Evolutionary conservation across 306 rosid genomes (phyloP).

Genomic region (Comarum palustre): DNA sequence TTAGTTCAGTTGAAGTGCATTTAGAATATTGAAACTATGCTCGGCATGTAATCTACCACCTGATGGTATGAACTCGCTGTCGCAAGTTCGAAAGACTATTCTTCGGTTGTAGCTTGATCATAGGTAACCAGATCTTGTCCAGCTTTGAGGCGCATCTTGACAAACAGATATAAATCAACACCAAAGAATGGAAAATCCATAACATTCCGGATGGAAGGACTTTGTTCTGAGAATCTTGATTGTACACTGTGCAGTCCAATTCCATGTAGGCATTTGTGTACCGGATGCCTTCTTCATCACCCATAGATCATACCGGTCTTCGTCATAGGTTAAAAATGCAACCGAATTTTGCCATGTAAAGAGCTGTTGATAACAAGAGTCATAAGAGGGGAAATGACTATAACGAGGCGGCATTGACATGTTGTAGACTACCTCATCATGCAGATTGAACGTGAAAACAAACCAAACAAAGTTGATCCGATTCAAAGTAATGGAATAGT

Average conservation of each 20-base stretch:
- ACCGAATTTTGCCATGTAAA: background rate
- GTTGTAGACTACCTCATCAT: background rate
- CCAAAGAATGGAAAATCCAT: no score
- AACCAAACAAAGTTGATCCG: background rate
- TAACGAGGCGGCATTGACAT: background rate
- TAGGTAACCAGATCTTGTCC: background rate
- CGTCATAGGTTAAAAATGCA: background rate
- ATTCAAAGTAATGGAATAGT: background rate
- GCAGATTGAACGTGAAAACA: background rate
- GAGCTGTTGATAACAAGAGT: background rate
- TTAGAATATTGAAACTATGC: background rate
- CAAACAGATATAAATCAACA: background rate
- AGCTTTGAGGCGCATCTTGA: background rate
- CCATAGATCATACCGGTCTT: background rate
- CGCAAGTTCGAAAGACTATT: background rate
- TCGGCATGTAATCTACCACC: background rate
- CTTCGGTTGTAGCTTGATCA: background rate
- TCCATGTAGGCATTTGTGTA: background rate
- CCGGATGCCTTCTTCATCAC: background rate
- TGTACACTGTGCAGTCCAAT: background rate
- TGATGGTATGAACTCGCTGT: background rate
- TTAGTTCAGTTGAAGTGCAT: background rate
- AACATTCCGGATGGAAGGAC: no score
- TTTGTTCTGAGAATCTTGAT: no score
- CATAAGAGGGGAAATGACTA: no score